phyloP scores from a whole-genome alignment of 768 basidiomycete species.

The Pseudohyphozyma bogoriensis region DNA sequence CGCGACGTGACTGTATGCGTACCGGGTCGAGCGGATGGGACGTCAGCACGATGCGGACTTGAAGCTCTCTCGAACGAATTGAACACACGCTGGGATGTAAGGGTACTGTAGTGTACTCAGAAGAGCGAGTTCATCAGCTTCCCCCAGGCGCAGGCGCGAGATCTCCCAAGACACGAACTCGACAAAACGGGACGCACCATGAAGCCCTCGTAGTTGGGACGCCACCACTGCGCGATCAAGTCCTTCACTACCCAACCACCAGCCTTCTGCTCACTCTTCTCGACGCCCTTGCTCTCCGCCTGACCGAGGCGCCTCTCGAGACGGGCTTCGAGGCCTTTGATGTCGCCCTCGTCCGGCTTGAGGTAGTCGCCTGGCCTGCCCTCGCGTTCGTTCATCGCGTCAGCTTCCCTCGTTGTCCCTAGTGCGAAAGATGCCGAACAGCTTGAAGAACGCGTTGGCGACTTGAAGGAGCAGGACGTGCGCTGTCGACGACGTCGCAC shows the following conservation, averaged over 20 bases:
- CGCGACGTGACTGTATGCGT: slow-evolving; percentile 89
- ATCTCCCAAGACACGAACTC: no score
- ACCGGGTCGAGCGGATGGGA: no score
- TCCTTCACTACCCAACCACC: slow-evolving; percentile 85
- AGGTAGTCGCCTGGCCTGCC: slow-evolving; percentile 93
- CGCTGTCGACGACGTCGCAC: no score
- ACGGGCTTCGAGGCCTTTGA: slow-evolving; percentile 76
- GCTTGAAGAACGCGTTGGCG: slow-evolving; percentile 97
- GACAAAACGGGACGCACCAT: slow-evolving; percentile 55
- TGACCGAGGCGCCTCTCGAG: slow-evolving; percentile 69
- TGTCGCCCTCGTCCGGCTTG: slow-evolving; percentile 88
- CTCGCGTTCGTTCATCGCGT: not conserved
- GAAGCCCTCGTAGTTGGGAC: slow-evolving; percentile 97
- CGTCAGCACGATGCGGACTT: not conserved
- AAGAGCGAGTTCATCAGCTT: not conserved
- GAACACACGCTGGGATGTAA: slow-evolving; percentile 27
- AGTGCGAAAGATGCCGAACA: no score
- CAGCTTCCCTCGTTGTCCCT: no score
- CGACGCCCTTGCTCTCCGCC: not conserved
- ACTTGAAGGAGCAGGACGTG: slow-evolving; percentile 98
- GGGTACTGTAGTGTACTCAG: slow-evolving; percentile 32
- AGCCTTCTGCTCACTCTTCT: not conserved
- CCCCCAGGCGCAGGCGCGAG: not conserved
- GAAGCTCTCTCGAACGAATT: not conserved
- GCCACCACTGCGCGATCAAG: slow-evolving; percentile 96